These are phyloP conservation scores for Zopfia rhizophila DNA, from an alignment of 2,329 filamentous ascomycete genomes.

Conservation along the genomic window DNA sequence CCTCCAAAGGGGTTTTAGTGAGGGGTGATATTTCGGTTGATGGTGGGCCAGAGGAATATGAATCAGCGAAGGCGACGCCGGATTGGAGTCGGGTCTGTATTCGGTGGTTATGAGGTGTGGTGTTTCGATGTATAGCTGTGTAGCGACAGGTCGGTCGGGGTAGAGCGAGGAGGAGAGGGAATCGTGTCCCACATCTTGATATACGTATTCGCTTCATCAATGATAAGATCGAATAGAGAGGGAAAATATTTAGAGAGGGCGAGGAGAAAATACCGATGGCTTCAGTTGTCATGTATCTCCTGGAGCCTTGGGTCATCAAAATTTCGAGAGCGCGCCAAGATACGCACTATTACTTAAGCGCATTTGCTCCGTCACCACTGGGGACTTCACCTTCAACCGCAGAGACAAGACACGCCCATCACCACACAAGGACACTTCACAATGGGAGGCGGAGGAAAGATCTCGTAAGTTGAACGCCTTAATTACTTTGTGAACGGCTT, in stretches of 20 bases:
- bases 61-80: conserved; percentile 23
- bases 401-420: conserved; percentile 25
- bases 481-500: conserved; percentile 22
- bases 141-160: conserved; percentile 55
- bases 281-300: conserved; percentile 36
- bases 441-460: conserved; percentile 72
- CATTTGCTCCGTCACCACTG: conserved; percentile 15
- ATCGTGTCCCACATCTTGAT: conserved; percentile 69
- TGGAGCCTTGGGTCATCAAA: conserved; percentile 41
- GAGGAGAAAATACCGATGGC: conserved; percentile 11
- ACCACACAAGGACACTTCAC: conserved; percentile 68
- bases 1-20: conserved; percentile 46
- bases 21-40: too few species aligned
- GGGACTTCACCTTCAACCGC: conserved; percentile 34
- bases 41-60: conserved; percentile 35
- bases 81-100: conserved; percentile 39
- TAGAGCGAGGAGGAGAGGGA: conserved; percentile 60
- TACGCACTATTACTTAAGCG: conserved; percentile 20
- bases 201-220: conserved; percentile 71
- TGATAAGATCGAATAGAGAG: conserved; percentile 22
- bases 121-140: conserved; percentile 35
- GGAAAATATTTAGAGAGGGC: conserved; percentile 9
- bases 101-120: conserved; percentile 40
- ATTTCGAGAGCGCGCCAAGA: conserved; percentile 43
- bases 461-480: conserved; percentile 63